A percentile compares a stretch with the other conserved stretches of the same genome.
These are phyloP conservation scores for Beauveria sp. DNA, from an alignment of 2,329 filamentous ascomycete genomes.

Conservation along the genomic window DNA sequence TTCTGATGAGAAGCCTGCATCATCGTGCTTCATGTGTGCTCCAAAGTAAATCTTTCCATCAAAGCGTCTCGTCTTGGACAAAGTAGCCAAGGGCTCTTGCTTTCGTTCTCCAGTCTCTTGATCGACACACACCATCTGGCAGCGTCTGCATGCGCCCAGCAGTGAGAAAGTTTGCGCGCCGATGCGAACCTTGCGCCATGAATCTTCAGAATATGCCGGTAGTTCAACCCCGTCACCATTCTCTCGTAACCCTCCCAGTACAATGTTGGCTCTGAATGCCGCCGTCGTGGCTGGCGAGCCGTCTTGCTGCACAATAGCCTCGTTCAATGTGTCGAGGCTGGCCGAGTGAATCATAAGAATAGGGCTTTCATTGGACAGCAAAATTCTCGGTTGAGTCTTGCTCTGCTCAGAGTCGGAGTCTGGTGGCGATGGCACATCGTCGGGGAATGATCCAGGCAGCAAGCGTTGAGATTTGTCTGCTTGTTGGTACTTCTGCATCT, in stretches of 20 bases:
- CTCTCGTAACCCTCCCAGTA: slow-evolving; percentile 45
- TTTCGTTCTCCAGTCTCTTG: slow-evolving; percentile 71
- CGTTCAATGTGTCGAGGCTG: slow-evolving; percentile 73
- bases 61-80: slow-evolving; percentile 78
- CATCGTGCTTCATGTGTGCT: slow-evolving; percentile 60
- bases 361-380: slow-evolving; percentile 88
- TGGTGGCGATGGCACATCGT: slow-evolving; percentile 42
- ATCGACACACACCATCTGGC: slow-evolving; percentile 94
- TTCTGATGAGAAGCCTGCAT: neutral
- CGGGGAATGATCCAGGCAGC: slow-evolving; percentile 48
- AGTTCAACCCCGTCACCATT: slow-evolving; percentile 28
- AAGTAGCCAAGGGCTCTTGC: slow-evolving; percentile 79
- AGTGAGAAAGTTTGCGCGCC: slow-evolving; percentile 59
- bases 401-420: slow-evolving; percentile 47
- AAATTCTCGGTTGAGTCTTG: slow-evolving; percentile 45
- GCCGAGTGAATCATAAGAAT: slow-evolving; percentile 77
- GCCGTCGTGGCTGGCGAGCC: slow-evolving; percentile 61
- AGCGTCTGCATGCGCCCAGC: slow-evolving; percentile 77
- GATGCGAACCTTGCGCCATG: slow-evolving; percentile 63
- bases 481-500: slow-evolving; percentile 52
- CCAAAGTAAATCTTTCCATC: slow-evolving; percentile 87
- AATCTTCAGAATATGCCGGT: slow-evolving; percentile 69
- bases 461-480: slow-evolving; percentile 14
- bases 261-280: slow-evolving; percentile 83
- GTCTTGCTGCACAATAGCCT: slow-evolving; percentile 55